These are phyloP conservation scores for Begonia peltatifolia DNA, from an alignment of 306 rosid genomes.

Conservation along the genomic window DNA sequence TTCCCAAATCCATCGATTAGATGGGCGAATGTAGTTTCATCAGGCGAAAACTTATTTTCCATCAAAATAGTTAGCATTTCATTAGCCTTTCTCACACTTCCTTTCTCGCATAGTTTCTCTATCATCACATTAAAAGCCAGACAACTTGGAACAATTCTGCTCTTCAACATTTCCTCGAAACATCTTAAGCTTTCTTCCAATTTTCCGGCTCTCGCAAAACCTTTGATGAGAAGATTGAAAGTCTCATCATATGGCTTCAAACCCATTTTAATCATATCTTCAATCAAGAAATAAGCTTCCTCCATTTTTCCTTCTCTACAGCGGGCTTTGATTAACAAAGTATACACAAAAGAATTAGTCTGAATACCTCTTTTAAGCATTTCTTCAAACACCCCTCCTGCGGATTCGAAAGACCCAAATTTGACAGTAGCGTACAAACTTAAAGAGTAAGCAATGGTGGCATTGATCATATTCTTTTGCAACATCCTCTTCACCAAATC, in stretches of 20 bases:
- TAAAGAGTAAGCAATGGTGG: slow-evolving; percentile 46
- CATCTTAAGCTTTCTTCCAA: slow-evolving; percentile 27
- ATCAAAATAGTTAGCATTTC: slow-evolving; percentile 33
- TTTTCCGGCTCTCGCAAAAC: slow-evolving; percentile 29
- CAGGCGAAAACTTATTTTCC: slow-evolving; percentile 52
- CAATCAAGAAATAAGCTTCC: slow-evolving; percentile 34
- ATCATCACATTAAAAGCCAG: slow-evolving; percentile 42
- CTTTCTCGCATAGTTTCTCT: slow-evolving; percentile 36
- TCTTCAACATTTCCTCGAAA: slow-evolving; percentile 43
- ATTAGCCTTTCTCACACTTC: slow-evolving; percentile 36
- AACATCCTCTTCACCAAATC: slow-evolving; percentile 54
- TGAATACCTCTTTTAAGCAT: slow-evolving; percentile 56
- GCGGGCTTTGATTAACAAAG: slow-evolving; percentile 43
- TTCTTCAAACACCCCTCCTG: slow-evolving; percentile 34
- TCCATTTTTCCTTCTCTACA: slow-evolving; percentile 43
- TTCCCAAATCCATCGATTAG: slow-evolving; percentile 41
- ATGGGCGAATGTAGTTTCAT: slow-evolving; percentile 34
- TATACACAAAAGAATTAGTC: slow-evolving; percentile 45
- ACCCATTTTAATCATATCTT: slow-evolving; percentile 44
- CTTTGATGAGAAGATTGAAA: slow-evolving; percentile 42
- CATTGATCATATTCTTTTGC: slow-evolving; percentile 58
- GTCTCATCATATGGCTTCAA: slow-evolving; percentile 46
- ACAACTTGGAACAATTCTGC: slow-evolving; percentile 50
- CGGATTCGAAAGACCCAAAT: slow-evolving; percentile 28
- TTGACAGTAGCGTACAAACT: slow-evolving; percentile 34